These are phyloP conservation scores for Torulaspora delbrueckii DNA, from an alignment of 805 yeast species.

Conservation along the genomic window DNA sequence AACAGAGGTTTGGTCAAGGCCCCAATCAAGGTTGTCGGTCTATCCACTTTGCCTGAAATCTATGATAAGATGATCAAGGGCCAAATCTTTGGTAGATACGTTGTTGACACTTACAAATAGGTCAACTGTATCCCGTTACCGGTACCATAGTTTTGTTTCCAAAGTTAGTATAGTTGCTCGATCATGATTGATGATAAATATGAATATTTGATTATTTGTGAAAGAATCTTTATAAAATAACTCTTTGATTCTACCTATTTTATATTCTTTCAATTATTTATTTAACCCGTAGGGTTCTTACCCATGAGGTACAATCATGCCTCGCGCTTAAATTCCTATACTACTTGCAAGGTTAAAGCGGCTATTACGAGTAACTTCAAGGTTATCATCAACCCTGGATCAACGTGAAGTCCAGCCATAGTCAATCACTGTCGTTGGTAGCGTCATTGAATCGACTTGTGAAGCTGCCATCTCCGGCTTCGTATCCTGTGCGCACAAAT, in stretches of 20 bases:
- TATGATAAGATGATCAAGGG: constrained; percentile 76
- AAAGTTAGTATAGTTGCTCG: background rate
- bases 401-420: background rate
- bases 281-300: background rate
- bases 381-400: background rate
- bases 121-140: background rate
- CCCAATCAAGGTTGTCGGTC: constrained; percentile 68
- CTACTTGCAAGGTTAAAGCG: constrained; percentile 1
- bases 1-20: constrained; percentile 60
- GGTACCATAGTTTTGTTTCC: background rate
- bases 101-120: constrained; percentile 64
- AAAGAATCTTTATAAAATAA: background rate
- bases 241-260: background rate
- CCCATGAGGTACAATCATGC: background rate
- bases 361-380: background rate
- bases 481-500: background rate
- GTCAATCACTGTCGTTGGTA: background rate
- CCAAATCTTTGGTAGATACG: constrained; percentile 78
- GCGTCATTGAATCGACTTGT: background rate
- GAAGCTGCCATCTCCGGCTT: background rate
- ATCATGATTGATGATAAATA: constrained; percentile 6
- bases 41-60: constrained; percentile 62
- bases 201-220: constrained; percentile 2
- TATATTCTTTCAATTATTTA: background rate
- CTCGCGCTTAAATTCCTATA: no score